These are phyloP conservation scores for Amanita pseudoporphyria DNA, from an alignment of 768 basidiomycete genomes.

Conservation along the genomic window DNA sequence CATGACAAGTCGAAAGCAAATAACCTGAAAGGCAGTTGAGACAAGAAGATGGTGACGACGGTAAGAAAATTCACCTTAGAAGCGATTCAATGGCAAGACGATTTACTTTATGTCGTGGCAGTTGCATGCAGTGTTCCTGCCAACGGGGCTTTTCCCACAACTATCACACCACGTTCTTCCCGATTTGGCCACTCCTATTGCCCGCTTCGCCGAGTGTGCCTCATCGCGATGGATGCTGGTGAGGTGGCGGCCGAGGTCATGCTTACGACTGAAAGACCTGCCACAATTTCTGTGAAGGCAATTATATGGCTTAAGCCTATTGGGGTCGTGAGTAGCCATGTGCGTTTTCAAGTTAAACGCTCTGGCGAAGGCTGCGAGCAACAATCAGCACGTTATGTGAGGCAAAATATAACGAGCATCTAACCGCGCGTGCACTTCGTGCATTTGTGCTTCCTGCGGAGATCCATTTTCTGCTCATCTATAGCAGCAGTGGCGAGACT, in stretches of 20 bases:
- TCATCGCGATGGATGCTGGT: conserved; percentile 79
- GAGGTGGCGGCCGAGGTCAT: conserved; percentile 86
- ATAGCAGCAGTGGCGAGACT: conserved; percentile 32
- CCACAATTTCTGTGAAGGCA: conserved; percentile 83
- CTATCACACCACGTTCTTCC: conserved; percentile 60
- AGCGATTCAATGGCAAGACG: neutral
- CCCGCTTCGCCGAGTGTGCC: conserved; percentile 29
- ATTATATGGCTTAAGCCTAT: conserved; percentile 79
- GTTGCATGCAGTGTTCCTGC: conserved; percentile 41
- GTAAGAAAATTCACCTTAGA: neutral
- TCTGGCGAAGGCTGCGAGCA: conserved; percentile 67
- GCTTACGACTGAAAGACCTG: conserved; percentile 89
- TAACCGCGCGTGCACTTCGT: conserved; percentile 63
- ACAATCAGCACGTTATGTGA: conserved; percentile 7
- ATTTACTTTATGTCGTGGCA: conserved; percentile 59
- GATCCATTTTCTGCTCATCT: conserved; percentile 48
- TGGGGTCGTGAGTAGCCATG: conserved; percentile 90
- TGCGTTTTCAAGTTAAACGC: conserved; percentile 96
- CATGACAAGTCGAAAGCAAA: conserved; percentile 1
- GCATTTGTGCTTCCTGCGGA: conserved; percentile 75
- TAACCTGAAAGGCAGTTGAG: neutral
- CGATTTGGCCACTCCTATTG: conserved; percentile 64
- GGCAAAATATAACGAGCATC: conserved; percentile 9
- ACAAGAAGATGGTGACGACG: neutral
- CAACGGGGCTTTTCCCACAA: conserved; percentile 64